Base-by-base conservation (phyloP, 2,329 filamentous ascomycete species). In the Paecilomyces dactylethromorphus region DNA sequence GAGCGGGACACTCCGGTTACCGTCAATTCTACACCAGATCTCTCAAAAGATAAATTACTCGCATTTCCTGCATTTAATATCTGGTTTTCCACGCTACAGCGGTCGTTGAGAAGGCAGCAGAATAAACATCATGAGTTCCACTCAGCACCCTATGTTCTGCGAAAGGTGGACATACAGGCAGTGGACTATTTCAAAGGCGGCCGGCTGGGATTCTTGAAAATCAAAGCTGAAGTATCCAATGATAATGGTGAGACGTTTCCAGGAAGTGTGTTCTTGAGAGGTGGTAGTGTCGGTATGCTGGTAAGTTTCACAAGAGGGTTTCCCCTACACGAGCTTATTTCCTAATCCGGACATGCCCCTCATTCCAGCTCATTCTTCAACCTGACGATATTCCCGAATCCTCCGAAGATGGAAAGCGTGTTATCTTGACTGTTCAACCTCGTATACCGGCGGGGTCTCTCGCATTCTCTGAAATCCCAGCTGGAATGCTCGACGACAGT, bases 401-500 rank as follows among this genome's bases (percentile, higher is more conserved):
- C 1, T 71, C 75, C 11, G 76, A 81, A 59, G 60, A 69, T 15
- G 70, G 68, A 7, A 82, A 82, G 64, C 71, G 79, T 54, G 81
- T 80, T 3, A 75, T 86, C 26, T 63, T 86, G 10, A 83, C 83
- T 0, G 68, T 84, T 3, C 84, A 86, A 62, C 83, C 83, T 11
- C 79, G 84, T 26, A 79, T 84, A 11, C 80, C 84, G 3, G 81
- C 82, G 0, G 82, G 80, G 0, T 82, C 79, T 1, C 74, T 86
- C 3, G 71, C 78, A 1, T 82, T 86, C 59, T 65, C 76, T 13
- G 84, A 86, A 66, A 78, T 86, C 8, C 84, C 84, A 2, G 84
- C 84, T 0, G 84, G 84, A 18, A 85, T 86, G 82, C 73, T 86
- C 1, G 84, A 86, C 62, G 81, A 81, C 60, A 73, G 71, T 39